These are phyloP conservation scores for Solanum clarkiae DNA, from an alignment of 257 asterid species.

Conservation along the genomic window DNA sequence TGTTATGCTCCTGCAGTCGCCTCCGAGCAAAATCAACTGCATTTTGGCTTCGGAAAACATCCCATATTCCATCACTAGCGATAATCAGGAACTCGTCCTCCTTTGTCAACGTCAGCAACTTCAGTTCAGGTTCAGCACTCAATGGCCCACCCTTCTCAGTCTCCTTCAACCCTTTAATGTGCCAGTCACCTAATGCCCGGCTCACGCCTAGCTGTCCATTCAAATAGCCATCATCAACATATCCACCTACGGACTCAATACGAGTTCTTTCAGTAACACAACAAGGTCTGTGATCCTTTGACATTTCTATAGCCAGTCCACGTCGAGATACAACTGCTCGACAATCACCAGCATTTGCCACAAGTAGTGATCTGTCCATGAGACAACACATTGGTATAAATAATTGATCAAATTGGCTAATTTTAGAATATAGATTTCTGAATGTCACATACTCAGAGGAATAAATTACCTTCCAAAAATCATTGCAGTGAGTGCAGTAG, in stretches of 20 bases:
- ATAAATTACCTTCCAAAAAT: constrained; percentile 62
- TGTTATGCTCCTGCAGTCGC: constrained; percentile 69
- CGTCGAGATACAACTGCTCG: constrained; percentile 74
- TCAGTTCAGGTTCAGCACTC: constrained; percentile 88
- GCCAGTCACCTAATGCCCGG: constrained; percentile 92
- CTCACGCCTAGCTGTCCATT: constrained; percentile 71
- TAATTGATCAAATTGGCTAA: neutral
- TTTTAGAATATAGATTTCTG: neutral
- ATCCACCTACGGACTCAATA: constrained; percentile 74
- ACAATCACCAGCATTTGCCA: constrained; percentile 93
- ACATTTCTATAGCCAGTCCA: constrained; percentile 80
- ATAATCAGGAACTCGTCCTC: constrained; percentile 89
- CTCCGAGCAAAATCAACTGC: constrained; percentile 79
- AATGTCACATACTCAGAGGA: neutral
- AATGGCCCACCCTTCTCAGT: constrained; percentile 56
- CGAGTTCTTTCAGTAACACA: constrained; percentile 48
- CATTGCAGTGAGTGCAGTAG: constrained; percentile 90
- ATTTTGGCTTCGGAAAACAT: constrained; percentile 68
- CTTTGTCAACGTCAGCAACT: constrained; percentile 44
- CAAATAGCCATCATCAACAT: constrained; percentile 56
- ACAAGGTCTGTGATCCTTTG: constrained; percentile 72
- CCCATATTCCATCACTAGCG: constrained; percentile 89
- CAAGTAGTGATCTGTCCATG: constrained; percentile 61
- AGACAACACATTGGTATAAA: neutral
- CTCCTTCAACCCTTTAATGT: constrained; percentile 72